Evolutionary conservation across 1,284 basidiomycete species (phyloP), one percentile per base, ranked within the genome.

Genomic region (Exobasidium cylindrosporum): DNA sequence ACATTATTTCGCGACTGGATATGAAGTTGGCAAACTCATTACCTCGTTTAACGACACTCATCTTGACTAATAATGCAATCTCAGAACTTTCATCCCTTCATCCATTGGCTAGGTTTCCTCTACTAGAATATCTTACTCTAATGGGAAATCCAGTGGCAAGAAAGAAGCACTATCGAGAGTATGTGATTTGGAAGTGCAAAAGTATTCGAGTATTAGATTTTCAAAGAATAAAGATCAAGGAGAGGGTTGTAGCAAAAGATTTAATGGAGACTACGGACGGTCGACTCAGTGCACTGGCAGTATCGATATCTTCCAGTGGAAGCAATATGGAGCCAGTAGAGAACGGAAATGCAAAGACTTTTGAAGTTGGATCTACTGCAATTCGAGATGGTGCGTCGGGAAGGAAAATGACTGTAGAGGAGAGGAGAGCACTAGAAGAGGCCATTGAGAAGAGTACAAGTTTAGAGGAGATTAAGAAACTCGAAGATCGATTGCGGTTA

Each of bases 141-240:
- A 81, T 90, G 73, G 92, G 91, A n/a, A 95, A 95, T 79, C 93
- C 95, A 24, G 90, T 97, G 23, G 84, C 86, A 73, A 87, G 93
- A 82, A 90, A 91, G 84, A 90, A 94, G 86, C 92, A 92, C 86
- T 98, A 98, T 84, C 87, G 92, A 81, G 90, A 91, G 83, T 98
- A 92, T 88, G 76, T 82, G 49, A 76, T 85, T 32, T 85, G 83
- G 82, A 83, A 83, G 53, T 77, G 82, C 60, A 82, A 82, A 0
- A 78, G 80, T 47, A 86, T 99, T 77, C 88, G 94, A 84, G 90
- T 94, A 80, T 86, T 99, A 76, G 96, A 99, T 85, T 98, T 91
- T 82, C 88, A 91, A 84, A 88, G 95, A 81, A 90, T 99, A 79
- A 90, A 91, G 81, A 92, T 97, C 81, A 30, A 54, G 44, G 72